These are phyloP conservation scores for Candida sithepensis DNA, from an alignment of 805 yeast genomes.

Conservation along the genomic window DNA sequence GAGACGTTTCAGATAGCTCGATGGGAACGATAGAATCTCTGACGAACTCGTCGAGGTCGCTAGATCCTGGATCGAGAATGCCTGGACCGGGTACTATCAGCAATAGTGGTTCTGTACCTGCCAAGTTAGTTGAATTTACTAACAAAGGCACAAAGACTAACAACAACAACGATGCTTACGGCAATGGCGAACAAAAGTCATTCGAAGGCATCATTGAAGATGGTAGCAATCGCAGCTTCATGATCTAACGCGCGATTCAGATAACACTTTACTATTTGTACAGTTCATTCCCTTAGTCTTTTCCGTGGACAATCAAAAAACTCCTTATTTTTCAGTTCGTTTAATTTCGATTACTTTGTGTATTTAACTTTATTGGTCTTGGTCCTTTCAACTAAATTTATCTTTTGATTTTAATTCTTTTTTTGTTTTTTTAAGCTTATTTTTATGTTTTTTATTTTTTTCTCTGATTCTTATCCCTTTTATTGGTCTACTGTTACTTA, in stretches of 20 bases:
- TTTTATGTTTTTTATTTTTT: neutral
- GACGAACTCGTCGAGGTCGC: conserved; percentile 1
- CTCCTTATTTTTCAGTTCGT: neutral
- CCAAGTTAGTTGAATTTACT: conserved; percentile 46
- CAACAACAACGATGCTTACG: conserved; percentile 36
- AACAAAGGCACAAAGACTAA: conserved; percentile 34
- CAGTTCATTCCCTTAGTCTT: neutral
- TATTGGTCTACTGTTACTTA: neutral
- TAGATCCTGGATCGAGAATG: conserved; percentile 3
- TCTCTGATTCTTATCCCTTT: neutral
- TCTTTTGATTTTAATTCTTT: neutral
- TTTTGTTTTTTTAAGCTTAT: neutral
- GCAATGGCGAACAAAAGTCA: conserved; percentile 17
- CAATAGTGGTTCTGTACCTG: conserved; percentile 17
- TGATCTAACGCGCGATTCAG: conserved; percentile 5
- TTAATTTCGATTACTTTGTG: neutral
- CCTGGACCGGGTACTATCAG: conserved; percentile 6
- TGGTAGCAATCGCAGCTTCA: conserved; percentile 12
- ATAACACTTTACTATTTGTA: neutral
- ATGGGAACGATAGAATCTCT: neutral
- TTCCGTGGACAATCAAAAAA: neutral
- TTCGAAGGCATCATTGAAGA: conserved; percentile 21
- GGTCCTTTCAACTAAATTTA: neutral
- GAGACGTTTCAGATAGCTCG: conserved; percentile 11
- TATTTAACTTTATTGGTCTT: neutral